Evolutionary conservation across 225 moss, liverwort and hornwort species (phyloP).

Genomic region (Takakia lepidozioides): DNA sequence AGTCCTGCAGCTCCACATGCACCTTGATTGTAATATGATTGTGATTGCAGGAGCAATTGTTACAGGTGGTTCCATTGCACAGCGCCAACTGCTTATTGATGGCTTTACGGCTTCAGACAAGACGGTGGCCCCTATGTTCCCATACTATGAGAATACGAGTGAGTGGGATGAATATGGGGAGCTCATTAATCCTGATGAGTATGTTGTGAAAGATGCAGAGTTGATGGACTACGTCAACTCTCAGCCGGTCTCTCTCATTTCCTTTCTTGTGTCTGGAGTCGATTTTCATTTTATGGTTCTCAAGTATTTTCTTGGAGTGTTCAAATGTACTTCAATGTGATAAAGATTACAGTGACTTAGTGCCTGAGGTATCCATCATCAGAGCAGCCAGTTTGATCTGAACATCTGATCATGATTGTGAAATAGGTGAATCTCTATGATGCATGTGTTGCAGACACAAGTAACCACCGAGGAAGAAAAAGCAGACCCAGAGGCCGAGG

Average conservation of each 20-base stretch:
- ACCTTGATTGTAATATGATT: too few species aligned
- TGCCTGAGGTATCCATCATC: too few species aligned
- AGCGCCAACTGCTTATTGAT: conserved; percentile 73
- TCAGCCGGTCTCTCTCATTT: conserved; percentile 39
- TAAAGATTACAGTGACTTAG: too few species aligned
- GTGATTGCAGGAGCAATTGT: conserved; percentile 27
- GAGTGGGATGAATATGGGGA: conserved; percentile 99
- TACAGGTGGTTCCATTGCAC: conserved; percentile 21
- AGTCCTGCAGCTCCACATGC: too few species aligned
- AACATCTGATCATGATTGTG: too few species aligned
- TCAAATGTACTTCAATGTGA: too few species aligned
- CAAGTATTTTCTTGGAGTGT: too few species aligned
- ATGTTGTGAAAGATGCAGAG: conserved; percentile 67
- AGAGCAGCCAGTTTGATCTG: too few species aligned
- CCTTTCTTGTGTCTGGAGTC: neutral
- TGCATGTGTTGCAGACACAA: conserved; percentile 43
- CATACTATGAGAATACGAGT: conserved; percentile 64
- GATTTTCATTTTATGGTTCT: too few species aligned
- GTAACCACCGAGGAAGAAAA: conserved; percentile 54
- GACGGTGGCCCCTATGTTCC: conserved; percentile 88
- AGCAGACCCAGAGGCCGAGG: conserved; percentile 69
- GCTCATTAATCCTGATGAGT: conserved; percentile 92
- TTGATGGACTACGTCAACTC: conserved; percentile 57
- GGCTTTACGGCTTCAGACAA: conserved; percentile 70
- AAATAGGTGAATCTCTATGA: too few species aligned